Percentiles rank a stretch among this genome's conserved stretches.
Evolutionary conservation across 1,284 basidiomycete genomes (phyloP).

Genomic region (Cutaneotrichosporon daszewskae): DNA sequence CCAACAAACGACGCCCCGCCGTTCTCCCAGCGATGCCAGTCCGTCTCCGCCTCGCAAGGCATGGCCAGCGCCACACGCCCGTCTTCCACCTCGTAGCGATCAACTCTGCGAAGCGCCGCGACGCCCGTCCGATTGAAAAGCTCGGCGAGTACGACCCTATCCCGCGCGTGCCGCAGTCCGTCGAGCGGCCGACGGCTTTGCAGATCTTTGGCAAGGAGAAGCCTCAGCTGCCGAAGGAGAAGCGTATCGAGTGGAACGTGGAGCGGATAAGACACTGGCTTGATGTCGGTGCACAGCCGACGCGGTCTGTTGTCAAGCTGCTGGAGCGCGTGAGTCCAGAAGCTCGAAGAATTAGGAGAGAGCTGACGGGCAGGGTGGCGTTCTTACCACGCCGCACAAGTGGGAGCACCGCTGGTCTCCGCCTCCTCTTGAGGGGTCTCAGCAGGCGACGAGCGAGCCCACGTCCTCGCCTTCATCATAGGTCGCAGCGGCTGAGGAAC

Average conservation of each 20-base stretch:
- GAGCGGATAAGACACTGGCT: conserved; percentile 89
- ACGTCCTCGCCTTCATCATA: neutral
- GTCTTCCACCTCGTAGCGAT: conserved; percentile 83
- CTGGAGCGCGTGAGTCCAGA: conserved; percentile 65
- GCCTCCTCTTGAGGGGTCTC: neutral
- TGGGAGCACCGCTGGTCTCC: conserved; percentile 39
- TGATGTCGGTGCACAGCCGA: conserved; percentile 74
- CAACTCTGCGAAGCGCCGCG: conserved; percentile 64
- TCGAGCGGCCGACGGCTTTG: conserved; percentile 21
- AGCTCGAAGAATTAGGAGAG: neutral
- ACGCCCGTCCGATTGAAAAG: conserved; percentile 86
- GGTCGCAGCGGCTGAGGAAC: neutral
- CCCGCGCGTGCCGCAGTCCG: conserved; percentile 34
- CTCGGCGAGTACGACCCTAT: conserved; percentile 80
- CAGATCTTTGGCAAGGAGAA: conserved; percentile 40
- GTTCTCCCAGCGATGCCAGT: conserved; percentile 71
- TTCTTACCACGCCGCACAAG: conserved; percentile 35
- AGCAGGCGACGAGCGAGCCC: neutral
- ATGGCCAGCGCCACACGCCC: conserved; percentile 71
- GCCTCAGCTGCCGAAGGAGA: conserved; percentile 49
- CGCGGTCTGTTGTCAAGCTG: conserved; percentile 67
- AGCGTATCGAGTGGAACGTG: conserved; percentile 82
- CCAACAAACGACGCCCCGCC: too few relatives aligned
- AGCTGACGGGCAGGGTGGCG: conserved; percentile 32
- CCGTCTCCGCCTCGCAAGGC: conserved; percentile 76